Percentiles rank a stretch among this genome's conserved stretches.
Conservation (phyloP, 164 flowering plant genomes). For the Cinnamomum chago region DNA sequence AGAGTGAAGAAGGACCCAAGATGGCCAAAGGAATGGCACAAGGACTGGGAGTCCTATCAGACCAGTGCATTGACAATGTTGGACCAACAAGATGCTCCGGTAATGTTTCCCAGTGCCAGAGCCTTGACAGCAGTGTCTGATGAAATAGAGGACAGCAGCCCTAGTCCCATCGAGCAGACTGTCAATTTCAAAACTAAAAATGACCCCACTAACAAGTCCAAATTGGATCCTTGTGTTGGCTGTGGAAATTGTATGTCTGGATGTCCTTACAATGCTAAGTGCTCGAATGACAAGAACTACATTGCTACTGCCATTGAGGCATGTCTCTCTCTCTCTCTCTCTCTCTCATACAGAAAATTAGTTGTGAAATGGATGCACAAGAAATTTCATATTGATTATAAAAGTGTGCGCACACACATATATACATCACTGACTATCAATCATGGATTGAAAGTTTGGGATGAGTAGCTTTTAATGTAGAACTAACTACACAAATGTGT, state of each 20-base stretch:
- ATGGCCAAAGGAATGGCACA: constrained; percentile 65
- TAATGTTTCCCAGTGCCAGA: constrained; percentile 34
- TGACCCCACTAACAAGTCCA: constrained; percentile 12
- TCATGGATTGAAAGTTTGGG: no score
- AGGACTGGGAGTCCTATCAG: constrained; percentile 44
- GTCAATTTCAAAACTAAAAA: constrained; percentile 35
- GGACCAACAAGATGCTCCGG: constrained; percentile 32
- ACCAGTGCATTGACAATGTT: constrained; percentile 49
- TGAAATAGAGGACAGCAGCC: constrained; percentile 29
- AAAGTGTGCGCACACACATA: no score
- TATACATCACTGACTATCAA: no score
- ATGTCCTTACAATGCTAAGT: constrained; percentile 61
- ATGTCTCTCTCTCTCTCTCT: constrained; percentile 1
- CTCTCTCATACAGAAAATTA: neutral
- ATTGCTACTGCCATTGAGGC: constrained; percentile 32
- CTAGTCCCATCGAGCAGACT: constrained; percentile 31
- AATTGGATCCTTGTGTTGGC: constrained; percentile 39
- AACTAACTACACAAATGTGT: neutral
- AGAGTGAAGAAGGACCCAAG: constrained; percentile 37
- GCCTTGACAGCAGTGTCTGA: constrained; percentile 31
- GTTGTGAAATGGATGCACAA: no score
- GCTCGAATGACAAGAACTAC: constrained; percentile 54
- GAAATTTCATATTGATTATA: no score
- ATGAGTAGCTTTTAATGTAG: no score
- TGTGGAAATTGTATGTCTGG: constrained; percentile 67